Evolutionary conservation across 2,329 filamentous ascomycete genomes (phyloP), one percentile per base, ranked within the genome.

Genomic region (Fusarium irregulare): DNA sequence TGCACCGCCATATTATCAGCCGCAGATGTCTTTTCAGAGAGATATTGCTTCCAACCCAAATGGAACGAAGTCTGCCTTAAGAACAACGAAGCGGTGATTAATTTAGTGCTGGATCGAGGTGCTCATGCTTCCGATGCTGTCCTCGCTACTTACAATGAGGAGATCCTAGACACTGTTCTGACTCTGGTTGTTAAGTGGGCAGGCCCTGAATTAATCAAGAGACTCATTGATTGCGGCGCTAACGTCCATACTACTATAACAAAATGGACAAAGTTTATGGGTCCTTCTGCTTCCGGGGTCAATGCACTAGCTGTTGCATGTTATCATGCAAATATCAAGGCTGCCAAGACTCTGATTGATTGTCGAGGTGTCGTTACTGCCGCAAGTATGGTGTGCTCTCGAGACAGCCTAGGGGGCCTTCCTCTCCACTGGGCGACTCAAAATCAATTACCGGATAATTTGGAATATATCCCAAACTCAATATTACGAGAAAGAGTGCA

Each of bases 341-440:
- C 30, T n/a, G 30, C 5, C 11, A 8, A 41, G 20, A 25, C 30
- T 56, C 41, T 60, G 4, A 25, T 60, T 25, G 20, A 56, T 12
- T 27, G 16, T 11, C n/a, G 49, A 14, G 49, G 56, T 12, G 7
- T 13, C 6, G 56, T 53, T 9, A 23, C 25, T 7, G 6, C 23
- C 3, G 5, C 0, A 16, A 30, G n/a, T 16, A 30, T 59, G 20
- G 7, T 27, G 14, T 32, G 48, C 23, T 25, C 10, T 4, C 32
- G 20, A 20, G 57, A 60, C 18, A 47, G 30, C n/a, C 18, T 25
- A n/a, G 41, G 42, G 11, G 30, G 50, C 4, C 25, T 32, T 32
- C 57, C 57, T 47, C 16, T 60, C 1, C 57, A 60, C 10, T 60
- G 57, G 57, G 16, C 4, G 4, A 41, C 57, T 27, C 25, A 14